Evolutionary conservation across 306 rosid species (phyloP).

Genomic region (Trifolium subterraneum): DNA sequence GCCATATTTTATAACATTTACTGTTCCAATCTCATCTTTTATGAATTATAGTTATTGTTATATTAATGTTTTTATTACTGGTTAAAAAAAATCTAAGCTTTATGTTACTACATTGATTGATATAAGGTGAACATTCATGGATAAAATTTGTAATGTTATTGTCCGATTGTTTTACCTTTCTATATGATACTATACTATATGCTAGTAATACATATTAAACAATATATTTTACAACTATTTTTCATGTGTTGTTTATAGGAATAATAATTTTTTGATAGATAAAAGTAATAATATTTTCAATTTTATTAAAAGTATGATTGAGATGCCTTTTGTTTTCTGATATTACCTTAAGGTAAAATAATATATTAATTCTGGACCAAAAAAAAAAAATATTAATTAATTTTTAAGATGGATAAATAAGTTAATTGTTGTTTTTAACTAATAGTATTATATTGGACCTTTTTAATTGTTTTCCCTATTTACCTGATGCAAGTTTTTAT

Average conservation of each 20-base stretch:
- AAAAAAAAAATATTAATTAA: no score
- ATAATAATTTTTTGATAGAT: not conserved
- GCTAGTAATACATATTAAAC: not conserved
- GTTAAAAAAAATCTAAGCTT: conserved; percentile 5
- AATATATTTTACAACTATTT: not conserved
- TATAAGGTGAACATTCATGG: conserved; percentile 28
- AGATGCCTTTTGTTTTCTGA: conserved; percentile 12
- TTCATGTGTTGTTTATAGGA: conserved; percentile 1
- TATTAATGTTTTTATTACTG: conserved; percentile 13
- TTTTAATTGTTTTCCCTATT: no score
- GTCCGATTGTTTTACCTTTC: conserved; percentile 17
- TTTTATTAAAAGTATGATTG: not conserved
- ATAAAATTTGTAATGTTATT: conserved; percentile 20
- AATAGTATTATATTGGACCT: no score
- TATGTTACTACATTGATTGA: conserved; percentile 38
- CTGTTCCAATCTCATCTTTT: conserved; percentile 21
- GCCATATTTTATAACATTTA: conserved; percentile 37
- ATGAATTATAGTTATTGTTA: conserved; percentile 19
- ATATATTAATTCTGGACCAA: no score
- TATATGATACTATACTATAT: conserved; percentile 15
- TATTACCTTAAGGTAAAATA: not conserved
- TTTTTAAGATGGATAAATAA: no score
- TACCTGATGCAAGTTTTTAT: no score
- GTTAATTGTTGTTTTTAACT: no score
- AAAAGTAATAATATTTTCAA: conserved; percentile 1